phyloP scores from a whole-genome alignment of 176 grass and related monocot genomes.

The Triticum dicoccoides region DNA sequence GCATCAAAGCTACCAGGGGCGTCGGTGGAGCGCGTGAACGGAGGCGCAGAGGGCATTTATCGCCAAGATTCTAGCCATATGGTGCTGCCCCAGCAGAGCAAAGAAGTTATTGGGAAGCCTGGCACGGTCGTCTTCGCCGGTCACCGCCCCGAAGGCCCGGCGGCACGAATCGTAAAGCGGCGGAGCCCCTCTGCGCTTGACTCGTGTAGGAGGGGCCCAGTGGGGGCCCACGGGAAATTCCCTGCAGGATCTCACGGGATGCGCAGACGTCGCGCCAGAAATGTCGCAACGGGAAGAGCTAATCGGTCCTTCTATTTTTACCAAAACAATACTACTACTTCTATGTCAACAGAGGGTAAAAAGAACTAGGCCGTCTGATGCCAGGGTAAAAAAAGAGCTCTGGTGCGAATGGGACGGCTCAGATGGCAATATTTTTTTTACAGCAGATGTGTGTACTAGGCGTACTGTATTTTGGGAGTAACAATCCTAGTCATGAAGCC shows the following conservation, averaged over 20 bases:
- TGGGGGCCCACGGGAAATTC: conserved; percentile 20
- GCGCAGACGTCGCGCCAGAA: conserved; percentile 33
- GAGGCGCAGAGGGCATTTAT: neutral
- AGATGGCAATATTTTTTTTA: neutral
- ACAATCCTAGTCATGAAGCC: neutral
- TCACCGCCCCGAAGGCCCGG: neutral
- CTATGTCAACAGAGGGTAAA: neutral
- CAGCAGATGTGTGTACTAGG: neutral
- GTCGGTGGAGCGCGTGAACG: conserved; percentile 19
- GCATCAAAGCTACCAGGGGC: neutral
- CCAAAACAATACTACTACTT: neutral
- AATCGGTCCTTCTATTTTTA: neutral
- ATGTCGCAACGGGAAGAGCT: conserved; percentile 34
- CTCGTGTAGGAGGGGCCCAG: neutral
- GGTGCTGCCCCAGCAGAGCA: neutral
- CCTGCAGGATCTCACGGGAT: conserved; percentile 31
- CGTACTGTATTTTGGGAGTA: neutral
- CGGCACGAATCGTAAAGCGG: conserved; percentile 32
- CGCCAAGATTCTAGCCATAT: neutral
- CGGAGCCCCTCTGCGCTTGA: neutral
- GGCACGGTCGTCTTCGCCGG: conserved; percentile 26
- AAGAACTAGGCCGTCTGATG: neutral
- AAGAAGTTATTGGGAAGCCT: neutral
- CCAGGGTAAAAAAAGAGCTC: neutral
- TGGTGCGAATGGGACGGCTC: no score